Evolutionary conservation across 176 grass and related monocot species (phyloP).

Genomic region (Typha latifolia): DNA sequence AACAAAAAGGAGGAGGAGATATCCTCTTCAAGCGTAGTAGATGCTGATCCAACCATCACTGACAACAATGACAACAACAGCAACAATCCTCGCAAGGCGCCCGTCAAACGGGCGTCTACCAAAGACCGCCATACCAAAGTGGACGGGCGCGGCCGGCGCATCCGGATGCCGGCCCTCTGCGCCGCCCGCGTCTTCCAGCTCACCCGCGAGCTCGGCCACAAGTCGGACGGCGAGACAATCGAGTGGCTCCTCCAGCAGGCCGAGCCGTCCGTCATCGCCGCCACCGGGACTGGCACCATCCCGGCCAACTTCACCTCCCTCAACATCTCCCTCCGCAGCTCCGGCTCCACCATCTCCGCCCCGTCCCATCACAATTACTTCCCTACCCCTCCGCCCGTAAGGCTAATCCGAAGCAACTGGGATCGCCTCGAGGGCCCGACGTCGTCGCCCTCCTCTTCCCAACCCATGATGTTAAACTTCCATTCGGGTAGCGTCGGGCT

Average conservation of each 20-base stretch:
- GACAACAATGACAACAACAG: background rate
- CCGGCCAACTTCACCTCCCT: constrained; percentile 95
- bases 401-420: constrained; percentile 13
- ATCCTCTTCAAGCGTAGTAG: background rate
- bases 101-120: constrained; percentile 63
- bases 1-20: constrained; percentile 22
- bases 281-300: constrained; percentile 91
- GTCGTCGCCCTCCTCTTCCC: constrained; percentile 54
- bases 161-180: constrained; percentile 94
- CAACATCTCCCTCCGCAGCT: constrained; percentile 95
- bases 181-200: constrained; percentile 95
- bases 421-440: constrained; percentile 48
- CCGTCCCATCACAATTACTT: constrained; percentile 54
- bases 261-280: constrained; percentile 88
- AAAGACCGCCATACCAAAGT: constrained; percentile 98
- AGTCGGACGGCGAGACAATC: constrained; percentile 96
- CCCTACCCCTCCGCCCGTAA: constrained; percentile 36
- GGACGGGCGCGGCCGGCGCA: constrained; percentile 71
- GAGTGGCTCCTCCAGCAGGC: constrained; percentile 99
- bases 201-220: constrained; percentile 88
- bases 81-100: constrained; percentile 33
- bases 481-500: constrained; percentile 59
- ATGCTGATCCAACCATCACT: background rate
- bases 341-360: constrained; percentile 62
- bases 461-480: constrained; percentile 74